Percentiles rank a stretch among this genome's conserved stretches.
Evolutionary conservation across 164 flowering plant genomes (phyloP).

Genomic region (Pachysandra terminalis): DNA sequence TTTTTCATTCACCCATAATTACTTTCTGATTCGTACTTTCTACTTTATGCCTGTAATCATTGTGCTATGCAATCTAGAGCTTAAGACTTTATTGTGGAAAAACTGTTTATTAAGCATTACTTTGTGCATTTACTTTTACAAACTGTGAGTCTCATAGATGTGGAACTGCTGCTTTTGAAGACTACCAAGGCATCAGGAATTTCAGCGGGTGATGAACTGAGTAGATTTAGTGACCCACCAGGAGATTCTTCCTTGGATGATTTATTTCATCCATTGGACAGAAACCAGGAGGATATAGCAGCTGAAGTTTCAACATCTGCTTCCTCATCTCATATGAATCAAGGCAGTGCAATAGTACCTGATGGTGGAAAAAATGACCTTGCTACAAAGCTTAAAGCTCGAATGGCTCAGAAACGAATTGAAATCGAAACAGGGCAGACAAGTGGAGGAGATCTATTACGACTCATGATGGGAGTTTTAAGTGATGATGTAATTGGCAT

Average conservation of each 20-base stretch:
- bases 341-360: constrained; percentile 26
- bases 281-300: constrained; percentile 39
- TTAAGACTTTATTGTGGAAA: neutral
- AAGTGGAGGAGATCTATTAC: constrained; percentile 72
- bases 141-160: constrained; percentile 12
- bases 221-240: constrained; percentile 92
- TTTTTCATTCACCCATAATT: too few relatives aligned
- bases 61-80: neutral
- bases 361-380: constrained; percentile 75
- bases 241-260: constrained; percentile 97
- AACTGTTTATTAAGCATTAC: neutral
- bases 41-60: neutral
- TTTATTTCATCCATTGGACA: constrained; percentile 79
- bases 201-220: constrained; percentile 59
- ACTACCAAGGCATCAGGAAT: constrained; percentile 41
- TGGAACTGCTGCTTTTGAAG: constrained; percentile 30
- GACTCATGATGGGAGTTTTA: constrained; percentile 77
- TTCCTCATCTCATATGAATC: constrained; percentile 49
- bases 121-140: constrained; percentile 1
- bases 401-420: constrained; percentile 82
- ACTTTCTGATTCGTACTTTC: too few relatives aligned
- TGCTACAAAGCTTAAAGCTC: constrained; percentile 78
- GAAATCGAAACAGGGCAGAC: constrained; percentile 73
- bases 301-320: constrained; percentile 79
- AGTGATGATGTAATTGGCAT: constrained; percentile 82